phyloP scores from a whole-genome alignment of 78 protist genomes.

The Dictyostelium intermedium region DNA sequence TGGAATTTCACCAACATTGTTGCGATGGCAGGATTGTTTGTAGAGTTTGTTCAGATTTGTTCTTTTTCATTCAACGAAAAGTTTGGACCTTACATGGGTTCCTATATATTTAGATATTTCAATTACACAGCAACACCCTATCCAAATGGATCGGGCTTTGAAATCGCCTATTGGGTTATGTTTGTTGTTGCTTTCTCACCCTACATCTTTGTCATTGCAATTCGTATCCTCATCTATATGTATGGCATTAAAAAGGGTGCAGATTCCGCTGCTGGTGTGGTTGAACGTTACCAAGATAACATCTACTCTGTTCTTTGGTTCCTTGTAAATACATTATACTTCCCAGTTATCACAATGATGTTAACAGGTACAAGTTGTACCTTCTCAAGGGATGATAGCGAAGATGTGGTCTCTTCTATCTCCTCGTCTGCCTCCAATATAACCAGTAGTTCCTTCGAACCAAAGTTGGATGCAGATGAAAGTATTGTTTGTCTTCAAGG shows the following conservation, averaged over 20 bases:
- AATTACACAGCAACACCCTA: slow-evolving; percentile 67
- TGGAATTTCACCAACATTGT: slow-evolving; percentile 75
- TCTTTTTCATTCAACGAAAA: slow-evolving; percentile 51
- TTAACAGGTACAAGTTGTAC: slow-evolving; percentile 66
- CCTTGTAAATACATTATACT: slow-evolving; percentile 66
- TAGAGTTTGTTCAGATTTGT: slow-evolving; percentile 73
- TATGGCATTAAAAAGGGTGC: slow-evolving; percentile 68
- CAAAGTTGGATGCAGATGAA: slow-evolving; percentile 39
- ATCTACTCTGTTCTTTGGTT: slow-evolving; percentile 70
- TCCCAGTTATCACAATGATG: slow-evolving; percentile 80
- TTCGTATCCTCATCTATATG: slow-evolving; percentile 68
- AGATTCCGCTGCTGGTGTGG: slow-evolving; percentile 58
- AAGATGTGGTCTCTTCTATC: background rate
- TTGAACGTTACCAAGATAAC: slow-evolving; percentile 68
- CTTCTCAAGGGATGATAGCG: slow-evolving; percentile 7
- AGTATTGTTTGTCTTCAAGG: slow-evolving; percentile 52
- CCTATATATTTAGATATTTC: slow-evolving; percentile 21
- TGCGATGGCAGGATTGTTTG: slow-evolving; percentile 77
- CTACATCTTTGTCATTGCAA: slow-evolving; percentile 69
- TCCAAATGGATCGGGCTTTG: slow-evolving; percentile 37
- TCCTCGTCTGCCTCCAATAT: background rate
- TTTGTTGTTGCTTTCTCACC: slow-evolving; percentile 74
- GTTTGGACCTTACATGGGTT: slow-evolving; percentile 46
- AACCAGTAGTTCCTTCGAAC: background rate
- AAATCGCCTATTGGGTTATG: slow-evolving; percentile 76